Evolutionary conservation across 129 eudicot species (phyloP), one percentile per base, ranked within the genome.

Genomic region (Rutidosis leptorrhynchoides): DNA sequence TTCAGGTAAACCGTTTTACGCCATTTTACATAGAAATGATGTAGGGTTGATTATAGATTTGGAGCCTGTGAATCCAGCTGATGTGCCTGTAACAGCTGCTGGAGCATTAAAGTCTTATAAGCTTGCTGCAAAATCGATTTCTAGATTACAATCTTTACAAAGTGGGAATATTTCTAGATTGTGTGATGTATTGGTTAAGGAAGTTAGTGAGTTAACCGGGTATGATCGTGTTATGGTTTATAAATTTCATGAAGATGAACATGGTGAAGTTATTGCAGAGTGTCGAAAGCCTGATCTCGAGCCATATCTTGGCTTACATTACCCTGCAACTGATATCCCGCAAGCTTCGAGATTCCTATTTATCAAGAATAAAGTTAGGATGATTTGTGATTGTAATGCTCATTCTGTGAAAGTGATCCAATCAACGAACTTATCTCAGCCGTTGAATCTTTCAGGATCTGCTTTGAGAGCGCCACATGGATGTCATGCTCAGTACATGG

Each of bases 141-240:
- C 95, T 2, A 84, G 84, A 27, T 56, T 90, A 60, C 97, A 90
- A 53, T 78, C 91, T 62, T 54, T 90, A 40, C 85, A 92, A 37
- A 90, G 91, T 66, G 92, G 95, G 77, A 87, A 90, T 67, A 78
- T 84, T 45, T 64, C 85, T 7, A 61, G 86, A 11, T 58, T 90
- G 51, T 90, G 95, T 77, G 97, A 90, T 76, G 85, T 84, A 4
- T 76, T 90, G 43, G 97, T 84, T 68, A 75, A 81, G 48, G 97
- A 90, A 69, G 87, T 87, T 71, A 80, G 87, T 62, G 85, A 82
- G 59, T 82, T 90, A 69, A 87, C 85, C 2, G 92, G 95, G 25
- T 90, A 90, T 81, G 97, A 87, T 53, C 85, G 95, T 2, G 89
- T 87, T 27, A 90, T 90, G 97, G 95, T 90, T 70, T 90, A 90